These are phyloP conservation scores for Ascochyta rabiei DNA, from an alignment of 2,329 filamentous ascomycete genomes.

Conservation along the genomic window DNA sequence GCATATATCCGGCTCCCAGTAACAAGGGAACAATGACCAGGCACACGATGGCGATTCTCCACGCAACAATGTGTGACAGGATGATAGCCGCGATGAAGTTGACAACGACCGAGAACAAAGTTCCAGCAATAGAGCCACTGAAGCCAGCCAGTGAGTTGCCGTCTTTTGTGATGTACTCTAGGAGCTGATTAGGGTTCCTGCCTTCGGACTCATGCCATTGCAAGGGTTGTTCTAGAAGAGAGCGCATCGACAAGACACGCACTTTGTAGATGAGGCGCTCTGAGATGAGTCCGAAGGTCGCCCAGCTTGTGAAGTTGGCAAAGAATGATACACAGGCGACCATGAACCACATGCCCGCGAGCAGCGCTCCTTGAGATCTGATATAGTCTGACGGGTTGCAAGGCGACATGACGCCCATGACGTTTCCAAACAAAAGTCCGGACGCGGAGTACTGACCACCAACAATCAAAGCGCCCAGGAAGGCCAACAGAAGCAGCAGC, in stretches of 20 bases:
- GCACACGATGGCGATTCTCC: slow-evolving; percentile 77
- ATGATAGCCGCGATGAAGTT: slow-evolving; percentile 73
- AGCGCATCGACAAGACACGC: slow-evolving; percentile 67
- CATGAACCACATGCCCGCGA: slow-evolving; percentile 65
- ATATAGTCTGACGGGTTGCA: slow-evolving; percentile 59
- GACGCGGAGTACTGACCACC: slow-evolving; percentile 64
- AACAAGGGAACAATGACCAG: slow-evolving; percentile 72
- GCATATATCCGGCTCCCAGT: slow-evolving; percentile 71
- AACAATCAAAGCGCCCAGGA: slow-evolving; percentile 60
- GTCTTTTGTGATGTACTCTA: slow-evolving; percentile 73
- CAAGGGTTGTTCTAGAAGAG: slow-evolving; percentile 69
- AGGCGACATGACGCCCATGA: slow-evolving; percentile 62
- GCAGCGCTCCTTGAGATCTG: slow-evolving; percentile 58
- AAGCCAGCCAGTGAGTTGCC: slow-evolving; percentile 70
- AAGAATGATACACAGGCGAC: slow-evolving; percentile 65
- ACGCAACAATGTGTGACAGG: slow-evolving; percentile 72
- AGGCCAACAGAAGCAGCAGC: slow-evolving; percentile 54
- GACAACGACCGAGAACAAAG: slow-evolving; percentile 69
- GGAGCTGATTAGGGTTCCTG: slow-evolving; percentile 65
- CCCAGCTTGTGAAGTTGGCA: slow-evolving; percentile 66
- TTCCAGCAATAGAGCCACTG: slow-evolving; percentile 73
- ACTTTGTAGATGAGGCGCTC: slow-evolving; percentile 70
- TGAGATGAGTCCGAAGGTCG: slow-evolving; percentile 63
- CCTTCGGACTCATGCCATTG: slow-evolving; percentile 73
- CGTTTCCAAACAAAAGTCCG: slow-evolving; percentile 66